Conservation (phyloP, 2,329 filamentous ascomycete species). For the Fusarium euwallaceae region DNA sequence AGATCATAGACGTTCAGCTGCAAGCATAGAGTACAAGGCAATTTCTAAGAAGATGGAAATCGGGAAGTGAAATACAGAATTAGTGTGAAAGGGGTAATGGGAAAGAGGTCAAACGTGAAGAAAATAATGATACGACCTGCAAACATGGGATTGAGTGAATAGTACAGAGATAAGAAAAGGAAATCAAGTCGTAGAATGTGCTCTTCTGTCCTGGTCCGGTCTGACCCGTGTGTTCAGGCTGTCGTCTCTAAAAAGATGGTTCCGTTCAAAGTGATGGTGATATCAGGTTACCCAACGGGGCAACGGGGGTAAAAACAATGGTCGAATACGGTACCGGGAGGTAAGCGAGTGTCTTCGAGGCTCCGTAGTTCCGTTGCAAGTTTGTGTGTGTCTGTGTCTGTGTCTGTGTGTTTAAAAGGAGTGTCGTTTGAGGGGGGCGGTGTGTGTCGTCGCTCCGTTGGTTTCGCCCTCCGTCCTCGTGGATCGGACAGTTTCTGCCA, state of each 20-base stretch:
- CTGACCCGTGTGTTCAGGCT: slow-evolving; percentile 32
- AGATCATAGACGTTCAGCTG: slow-evolving; percentile 41
- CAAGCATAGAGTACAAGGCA: slow-evolving; percentile 35
- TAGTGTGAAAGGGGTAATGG: slow-evolving; percentile 35
- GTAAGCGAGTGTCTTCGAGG: slow-evolving; percentile 27
- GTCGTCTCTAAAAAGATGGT: slow-evolving; percentile 31
- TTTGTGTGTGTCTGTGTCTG: neutral
- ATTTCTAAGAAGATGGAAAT: slow-evolving; percentile 22
- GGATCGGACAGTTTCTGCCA: slow-evolving; percentile 42
- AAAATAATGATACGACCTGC: slow-evolving; percentile 38
- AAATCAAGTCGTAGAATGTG: slow-evolving; percentile 39
- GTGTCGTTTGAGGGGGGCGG: slow-evolving; percentile 13
- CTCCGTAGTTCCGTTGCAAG: slow-evolving; percentile 18
- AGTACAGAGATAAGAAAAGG: slow-evolving; percentile 33
- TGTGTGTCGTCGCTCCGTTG: slow-evolving; percentile 21
- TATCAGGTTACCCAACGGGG: slow-evolving; percentile 14
- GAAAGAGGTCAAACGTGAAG: slow-evolving; percentile 32
- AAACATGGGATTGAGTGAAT: slow-evolving; percentile 41
- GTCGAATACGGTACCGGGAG: slow-evolving; percentile 5
- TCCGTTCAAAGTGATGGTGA: slow-evolving; percentile 18
- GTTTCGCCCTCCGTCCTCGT: slow-evolving; percentile 19
- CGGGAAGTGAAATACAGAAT: slow-evolving; percentile 34
- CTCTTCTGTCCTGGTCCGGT: slow-evolving; percentile 39
- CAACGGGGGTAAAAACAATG: slow-evolving; percentile 4
- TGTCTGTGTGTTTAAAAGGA: slow-evolving; percentile 3